A percentile compares a stretch with the other conserved stretches of the same genome.
phyloP scores from a whole-genome alignment of 2,329 filamentous ascomycete genomes.

The Monascus ruber region DNA sequence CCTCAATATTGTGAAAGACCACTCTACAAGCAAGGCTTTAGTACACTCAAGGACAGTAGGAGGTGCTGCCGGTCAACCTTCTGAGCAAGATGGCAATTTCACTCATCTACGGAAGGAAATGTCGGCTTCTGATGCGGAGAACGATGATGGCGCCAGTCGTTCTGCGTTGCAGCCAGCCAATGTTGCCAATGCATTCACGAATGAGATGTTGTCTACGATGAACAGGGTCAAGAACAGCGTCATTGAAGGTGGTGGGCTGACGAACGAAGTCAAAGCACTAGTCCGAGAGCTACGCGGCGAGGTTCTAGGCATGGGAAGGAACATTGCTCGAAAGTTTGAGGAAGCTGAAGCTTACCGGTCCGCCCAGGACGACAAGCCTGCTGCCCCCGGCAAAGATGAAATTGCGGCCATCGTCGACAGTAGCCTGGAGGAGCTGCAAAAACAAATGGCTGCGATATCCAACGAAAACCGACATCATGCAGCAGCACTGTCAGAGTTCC shows the following conservation, averaged over 20 bases:
- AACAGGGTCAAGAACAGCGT: slow-evolving; percentile 86
- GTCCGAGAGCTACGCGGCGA: slow-evolving; percentile 84
- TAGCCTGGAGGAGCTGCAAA: slow-evolving; percentile 68
- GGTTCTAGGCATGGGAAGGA: slow-evolving; percentile 86
- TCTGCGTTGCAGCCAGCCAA: slow-evolving; percentile 34
- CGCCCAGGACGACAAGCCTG: slow-evolving; percentile 35
- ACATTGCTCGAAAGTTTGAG: slow-evolving; percentile 67
- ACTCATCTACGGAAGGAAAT: slow-evolving; percentile 11
- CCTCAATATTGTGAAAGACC: slow-evolving; percentile 50
- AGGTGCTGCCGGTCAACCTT: slow-evolving; percentile 13
- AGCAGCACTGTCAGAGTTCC: slow-evolving; percentile 50
- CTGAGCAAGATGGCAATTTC: slow-evolving; percentile 6
- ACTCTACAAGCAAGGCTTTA: slow-evolving; percentile 43
- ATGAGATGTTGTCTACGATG: slow-evolving; percentile 74
- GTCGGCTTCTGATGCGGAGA: slow-evolving; percentile 4
- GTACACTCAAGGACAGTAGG: slow-evolving; percentile 33
- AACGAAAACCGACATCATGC: slow-evolving; percentile 63
- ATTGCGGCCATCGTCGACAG: slow-evolving; percentile 68
- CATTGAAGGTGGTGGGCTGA: slow-evolving; percentile 74
- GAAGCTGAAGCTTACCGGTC: slow-evolving; percentile 45
- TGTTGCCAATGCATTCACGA: slow-evolving; percentile 38
- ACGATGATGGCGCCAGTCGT: slow-evolving; percentile 3
- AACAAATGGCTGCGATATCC: slow-evolving; percentile 71
- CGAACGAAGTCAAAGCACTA: slow-evolving; percentile 81
- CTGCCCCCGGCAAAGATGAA: slow-evolving; percentile 51